phyloP scores from a whole-genome alignment of 148 eudicot genomes.

The Limonium bicolor region DNA sequence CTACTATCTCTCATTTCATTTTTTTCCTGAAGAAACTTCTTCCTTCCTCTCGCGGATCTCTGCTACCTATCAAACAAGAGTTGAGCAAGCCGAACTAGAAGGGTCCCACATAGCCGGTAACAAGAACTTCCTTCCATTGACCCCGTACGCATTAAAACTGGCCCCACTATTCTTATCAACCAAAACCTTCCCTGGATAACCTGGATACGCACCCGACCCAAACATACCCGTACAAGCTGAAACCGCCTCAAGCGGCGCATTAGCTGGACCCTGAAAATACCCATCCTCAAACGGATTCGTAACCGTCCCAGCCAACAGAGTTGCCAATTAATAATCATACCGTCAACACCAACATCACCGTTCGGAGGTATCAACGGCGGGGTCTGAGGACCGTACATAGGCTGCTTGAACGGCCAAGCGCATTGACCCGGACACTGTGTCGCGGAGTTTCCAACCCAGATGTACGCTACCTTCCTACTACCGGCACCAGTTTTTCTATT shows the following conservation, averaged over 20 bases:
- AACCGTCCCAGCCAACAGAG: neutral
- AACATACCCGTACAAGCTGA: neutral
- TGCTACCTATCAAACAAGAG: too few relatives aligned
- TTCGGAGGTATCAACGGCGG: neutral
- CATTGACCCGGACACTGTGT: neutral
- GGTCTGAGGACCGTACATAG: neutral
- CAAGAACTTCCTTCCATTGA: neutral
- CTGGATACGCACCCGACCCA: neutral
- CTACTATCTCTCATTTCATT: too few relatives aligned
- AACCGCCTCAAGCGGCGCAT: neutral
- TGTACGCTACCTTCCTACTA: neutral
- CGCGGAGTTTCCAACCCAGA: neutral
- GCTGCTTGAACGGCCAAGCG: constrained; percentile 1
- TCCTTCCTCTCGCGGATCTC: too few relatives aligned
- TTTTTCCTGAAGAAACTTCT: too few relatives aligned
- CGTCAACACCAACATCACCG: neutral
- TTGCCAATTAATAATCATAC: neutral
- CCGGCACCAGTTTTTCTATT: too few relatives aligned
- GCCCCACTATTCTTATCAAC: neutral
- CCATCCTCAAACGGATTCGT: neutral
- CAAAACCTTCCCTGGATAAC: neutral
- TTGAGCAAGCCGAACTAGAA: neutral
- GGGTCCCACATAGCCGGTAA: neutral
- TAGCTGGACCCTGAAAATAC: neutral
- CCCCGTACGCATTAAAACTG: neutral